These are phyloP conservation scores for Eucalyptus sp. DNA, from an alignment of 345 rosid genomes.

Conservation along the genomic window DNA sequence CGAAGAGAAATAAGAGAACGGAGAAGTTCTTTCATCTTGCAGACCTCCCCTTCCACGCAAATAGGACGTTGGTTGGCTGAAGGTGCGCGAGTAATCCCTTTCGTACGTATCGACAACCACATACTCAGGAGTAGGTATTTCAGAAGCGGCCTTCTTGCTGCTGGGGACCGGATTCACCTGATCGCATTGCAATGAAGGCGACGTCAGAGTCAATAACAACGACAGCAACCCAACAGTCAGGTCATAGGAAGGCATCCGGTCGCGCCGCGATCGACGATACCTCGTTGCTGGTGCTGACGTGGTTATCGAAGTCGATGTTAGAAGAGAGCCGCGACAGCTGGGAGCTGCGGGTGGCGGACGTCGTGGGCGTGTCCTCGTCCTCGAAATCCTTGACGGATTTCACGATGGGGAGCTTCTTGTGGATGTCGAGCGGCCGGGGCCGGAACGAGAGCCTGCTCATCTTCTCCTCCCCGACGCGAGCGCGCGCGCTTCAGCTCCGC, in stretches of 20 bases:
- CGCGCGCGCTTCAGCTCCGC: not conserved
- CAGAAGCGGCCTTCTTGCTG: slow-evolving; percentile 63
- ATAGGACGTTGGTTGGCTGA: slow-evolving; percentile 74
- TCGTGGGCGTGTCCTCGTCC: slow-evolving; percentile 75
- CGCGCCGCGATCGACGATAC: not conserved
- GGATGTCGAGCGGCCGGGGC: slow-evolving; percentile 94
- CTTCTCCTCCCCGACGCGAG: not conserved
- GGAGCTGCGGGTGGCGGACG: slow-evolving; percentile 69
- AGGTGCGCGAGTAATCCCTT: slow-evolving; percentile 73
- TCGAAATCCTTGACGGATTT: slow-evolving; percentile 89
- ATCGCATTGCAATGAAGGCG: not conserved
- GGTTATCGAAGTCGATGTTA: slow-evolving; percentile 5
- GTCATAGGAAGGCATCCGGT: not conserved
- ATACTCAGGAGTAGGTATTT: slow-evolving; percentile 90
- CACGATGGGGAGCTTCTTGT: slow-evolving; percentile 91
- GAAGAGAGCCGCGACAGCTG: slow-evolving; percentile 49
- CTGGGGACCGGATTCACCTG: slow-evolving; percentile 20
- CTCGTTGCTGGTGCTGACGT: not conserved
- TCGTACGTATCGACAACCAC: slow-evolving; percentile 88
- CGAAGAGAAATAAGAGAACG: not conserved
- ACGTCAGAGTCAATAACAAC: slow-evolving; percentile 27
- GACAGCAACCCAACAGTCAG: not conserved
- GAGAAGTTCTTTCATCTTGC: not conserved
- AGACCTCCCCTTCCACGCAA: slow-evolving; percentile 96
- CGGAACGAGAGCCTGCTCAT: slow-evolving; percentile 96